Conservation (phyloP, 805 yeast genomes). For the Barnettozyma salicaria region DNA sequence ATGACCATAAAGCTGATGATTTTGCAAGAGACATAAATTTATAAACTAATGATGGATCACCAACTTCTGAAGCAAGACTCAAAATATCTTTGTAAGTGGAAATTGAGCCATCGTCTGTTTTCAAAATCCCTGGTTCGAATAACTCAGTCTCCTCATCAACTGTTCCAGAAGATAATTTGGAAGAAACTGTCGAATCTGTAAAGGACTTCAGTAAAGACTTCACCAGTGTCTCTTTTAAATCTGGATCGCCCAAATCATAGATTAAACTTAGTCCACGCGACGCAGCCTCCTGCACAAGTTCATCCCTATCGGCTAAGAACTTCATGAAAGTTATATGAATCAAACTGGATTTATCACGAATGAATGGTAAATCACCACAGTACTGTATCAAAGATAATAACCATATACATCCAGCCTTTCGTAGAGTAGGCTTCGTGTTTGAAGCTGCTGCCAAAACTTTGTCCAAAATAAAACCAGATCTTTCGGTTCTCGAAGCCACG, state of each 20-base stretch:
- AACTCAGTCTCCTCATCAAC: constrained; percentile 75
- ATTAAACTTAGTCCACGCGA: constrained; percentile 79
- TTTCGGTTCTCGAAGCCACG: constrained; percentile 10
- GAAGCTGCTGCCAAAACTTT: constrained; percentile 47
- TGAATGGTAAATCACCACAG: constrained; percentile 43
- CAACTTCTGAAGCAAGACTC: constrained; percentile 86
- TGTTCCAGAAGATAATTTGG: constrained; percentile 52
- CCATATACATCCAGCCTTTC: constrained; percentile 83
- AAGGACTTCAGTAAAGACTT: constrained; percentile 70
- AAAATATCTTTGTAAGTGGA: constrained; percentile 89
- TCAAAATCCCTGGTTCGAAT: constrained; percentile 76
- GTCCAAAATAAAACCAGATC: constrained; percentile 34
- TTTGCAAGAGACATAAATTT: constrained; percentile 91
- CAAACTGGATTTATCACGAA: constrained; percentile 42
- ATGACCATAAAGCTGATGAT: constrained; percentile 84
- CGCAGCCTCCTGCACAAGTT: constrained; percentile 86
- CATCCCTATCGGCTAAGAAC: constrained; percentile 77
- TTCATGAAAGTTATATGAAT: constrained; percentile 73
- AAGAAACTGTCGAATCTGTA: constrained; percentile 52
- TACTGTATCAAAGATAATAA: constrained; percentile 72
- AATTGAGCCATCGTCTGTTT: constrained; percentile 78
- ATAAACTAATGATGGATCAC: constrained; percentile 90
- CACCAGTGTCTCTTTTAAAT: constrained; percentile 65
- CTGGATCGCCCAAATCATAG: constrained; percentile 68
- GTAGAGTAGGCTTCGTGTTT: constrained; percentile 64